Conservation (phyloP, 208 protist genomes). For the Trypanosoma melophagium region DNA sequence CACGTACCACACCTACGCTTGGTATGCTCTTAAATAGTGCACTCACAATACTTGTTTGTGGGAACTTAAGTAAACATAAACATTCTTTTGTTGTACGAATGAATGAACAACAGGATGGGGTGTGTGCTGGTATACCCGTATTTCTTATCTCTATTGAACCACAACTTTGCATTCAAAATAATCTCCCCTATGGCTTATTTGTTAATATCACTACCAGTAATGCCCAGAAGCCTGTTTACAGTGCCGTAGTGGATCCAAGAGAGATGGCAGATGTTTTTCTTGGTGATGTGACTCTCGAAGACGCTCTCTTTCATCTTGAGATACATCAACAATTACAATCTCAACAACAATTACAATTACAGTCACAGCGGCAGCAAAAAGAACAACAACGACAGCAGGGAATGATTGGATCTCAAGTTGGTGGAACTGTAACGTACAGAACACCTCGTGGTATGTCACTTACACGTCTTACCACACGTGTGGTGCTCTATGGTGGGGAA, state of each 20-base stretch:
- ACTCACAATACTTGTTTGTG: constrained; percentile 36
- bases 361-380: too few species aligned
- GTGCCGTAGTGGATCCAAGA: constrained; percentile 36
- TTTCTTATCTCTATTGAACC: constrained; percentile 70
- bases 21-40: constrained; percentile 44
- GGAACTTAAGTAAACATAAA: neutral
- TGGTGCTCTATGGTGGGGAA: neutral
- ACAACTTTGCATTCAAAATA: constrained; percentile 63
- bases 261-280: constrained; percentile 41
- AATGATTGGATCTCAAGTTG: neutral
- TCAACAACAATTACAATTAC: too few species aligned
- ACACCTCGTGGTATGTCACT: constrained; percentile 1
- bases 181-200: constrained; percentile 63
- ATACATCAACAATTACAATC: constrained; percentile 28
- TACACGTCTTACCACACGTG: neutral
- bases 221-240: constrained; percentile 2
- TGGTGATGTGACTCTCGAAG: constrained; percentile 32
- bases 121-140: constrained; percentile 64
- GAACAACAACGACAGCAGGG: too few species aligned
- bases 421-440: neutral
- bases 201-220: constrained; percentile 34
- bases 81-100: constrained; percentile 37
- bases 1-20: constrained; percentile 32
- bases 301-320: constrained; percentile 42
- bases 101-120: constrained; percentile 41